Conservation (phyloP, 495 filamentous ascomycete species). For the Aspergillus egyptiacus region DNA sequence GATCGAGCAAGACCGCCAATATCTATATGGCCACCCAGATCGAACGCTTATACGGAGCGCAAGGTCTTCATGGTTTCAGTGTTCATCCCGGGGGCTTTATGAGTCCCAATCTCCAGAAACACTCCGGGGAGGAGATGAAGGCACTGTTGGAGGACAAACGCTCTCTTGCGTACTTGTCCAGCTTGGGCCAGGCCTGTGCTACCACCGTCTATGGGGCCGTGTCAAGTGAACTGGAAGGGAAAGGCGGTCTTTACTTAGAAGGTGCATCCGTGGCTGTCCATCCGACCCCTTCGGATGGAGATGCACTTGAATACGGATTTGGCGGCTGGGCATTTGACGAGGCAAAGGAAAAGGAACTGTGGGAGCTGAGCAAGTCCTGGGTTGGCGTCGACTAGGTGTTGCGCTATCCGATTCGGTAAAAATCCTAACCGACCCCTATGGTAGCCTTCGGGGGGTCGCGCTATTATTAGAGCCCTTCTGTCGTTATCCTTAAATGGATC, state of each 20-base stretch:
- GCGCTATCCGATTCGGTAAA: too few relatives aligned
- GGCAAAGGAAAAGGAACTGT: neutral
- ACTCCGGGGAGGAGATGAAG: slow-evolving; percentile 16
- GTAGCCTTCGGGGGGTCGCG: too few relatives aligned
- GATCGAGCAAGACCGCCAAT: slow-evolving; percentile 35
- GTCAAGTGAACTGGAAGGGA: slow-evolving; percentile 31
- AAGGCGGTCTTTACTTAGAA: slow-evolving; percentile 35
- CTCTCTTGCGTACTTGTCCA: slow-evolving; percentile 26
- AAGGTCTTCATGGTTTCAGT: slow-evolving; percentile 33
- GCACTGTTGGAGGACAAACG: slow-evolving; percentile 10
- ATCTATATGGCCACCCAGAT: slow-evolving; percentile 42
- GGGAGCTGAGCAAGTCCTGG: slow-evolving; percentile 1
- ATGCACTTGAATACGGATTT: slow-evolving; percentile 1
- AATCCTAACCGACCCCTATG: too few relatives aligned
- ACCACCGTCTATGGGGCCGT: slow-evolving; percentile 39
- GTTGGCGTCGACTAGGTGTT: neutral
- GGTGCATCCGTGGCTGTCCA: neutral
- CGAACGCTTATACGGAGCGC: slow-evolving; percentile 30
- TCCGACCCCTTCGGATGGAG: neutral
- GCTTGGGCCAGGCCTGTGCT: slow-evolving; percentile 33
- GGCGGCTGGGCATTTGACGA: slow-evolving; percentile 1
- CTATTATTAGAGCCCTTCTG: too few relatives aligned
- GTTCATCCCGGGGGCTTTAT: slow-evolving; percentile 38
- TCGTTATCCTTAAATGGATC: too few relatives aligned
- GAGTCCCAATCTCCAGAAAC: slow-evolving; percentile 19